Conservation (phyloP, 495 filamentous ascomycete species). For the Penicillium maclennaniae region DNA sequence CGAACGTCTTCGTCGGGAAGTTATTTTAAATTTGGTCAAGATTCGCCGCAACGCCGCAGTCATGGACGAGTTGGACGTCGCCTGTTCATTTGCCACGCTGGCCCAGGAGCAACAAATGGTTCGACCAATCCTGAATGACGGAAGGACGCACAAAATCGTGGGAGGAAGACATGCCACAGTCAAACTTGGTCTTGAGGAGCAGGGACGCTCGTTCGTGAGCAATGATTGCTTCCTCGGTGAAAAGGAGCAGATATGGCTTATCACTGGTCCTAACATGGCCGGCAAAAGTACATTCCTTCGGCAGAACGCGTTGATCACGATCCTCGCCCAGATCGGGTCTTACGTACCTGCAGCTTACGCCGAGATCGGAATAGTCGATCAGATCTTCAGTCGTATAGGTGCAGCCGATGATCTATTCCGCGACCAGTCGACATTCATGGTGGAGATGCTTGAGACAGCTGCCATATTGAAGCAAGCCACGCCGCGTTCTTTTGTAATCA, state of each 20-base stretch:
- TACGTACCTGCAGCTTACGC: conserved; percentile 88
- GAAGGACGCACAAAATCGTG: conserved; percentile 60
- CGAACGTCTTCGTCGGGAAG: conserved; percentile 61
- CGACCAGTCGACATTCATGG: conserved; percentile 93
- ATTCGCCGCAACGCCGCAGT: conserved; percentile 84
- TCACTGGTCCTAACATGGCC: conserved; percentile 99
- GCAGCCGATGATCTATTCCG: conserved; percentile 88
- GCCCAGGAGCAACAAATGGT: conserved; percentile 69
- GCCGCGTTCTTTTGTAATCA: conserved; percentile 77
- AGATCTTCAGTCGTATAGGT: conserved; percentile 87
- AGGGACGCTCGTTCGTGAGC: conserved; percentile 76
- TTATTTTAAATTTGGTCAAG: conserved; percentile 72
- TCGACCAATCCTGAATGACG: conserved; percentile 65
- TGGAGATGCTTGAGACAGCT: conserved; percentile 55
- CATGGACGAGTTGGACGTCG: conserved; percentile 88
- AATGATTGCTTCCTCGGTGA: conserved; percentile 82
- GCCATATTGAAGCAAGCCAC: conserved; percentile 51
- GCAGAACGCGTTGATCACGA: conserved; percentile 89
- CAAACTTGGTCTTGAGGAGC: conserved; percentile 70
- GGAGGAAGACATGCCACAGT: conserved; percentile 89
- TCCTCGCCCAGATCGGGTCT: conserved; percentile 86
- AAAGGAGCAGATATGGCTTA: conserved; percentile 71
- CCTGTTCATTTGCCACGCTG: conserved; percentile 74
- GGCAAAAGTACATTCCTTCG: conserved; percentile 94
- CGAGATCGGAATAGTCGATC: conserved; percentile 82